Base-by-base conservation (phyloP, 1,284 basidiomycete species). In the Melampsora abietis-canadensis region DNA sequence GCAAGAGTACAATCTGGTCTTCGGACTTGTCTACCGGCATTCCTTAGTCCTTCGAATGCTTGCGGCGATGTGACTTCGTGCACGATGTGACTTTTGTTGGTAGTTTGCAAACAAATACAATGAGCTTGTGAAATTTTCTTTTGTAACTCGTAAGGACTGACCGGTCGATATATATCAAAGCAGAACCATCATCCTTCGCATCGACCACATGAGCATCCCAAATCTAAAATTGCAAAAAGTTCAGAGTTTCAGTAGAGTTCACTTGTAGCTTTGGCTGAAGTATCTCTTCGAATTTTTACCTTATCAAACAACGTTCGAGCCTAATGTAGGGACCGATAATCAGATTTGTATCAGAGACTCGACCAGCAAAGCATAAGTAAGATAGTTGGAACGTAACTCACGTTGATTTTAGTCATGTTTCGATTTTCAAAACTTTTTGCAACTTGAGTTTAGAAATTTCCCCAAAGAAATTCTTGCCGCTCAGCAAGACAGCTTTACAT, bases 31-130 rank as follows among this genome's bases (percentile, higher is more conserved):
- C 94, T 87, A 51, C 87, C 87, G 68, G 94, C 92, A 79, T 87
- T 90, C 77, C 79, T 89, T 87, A 97, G 85, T 81, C 94, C 94
- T 83, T 96, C 94, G 79, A 97, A 97, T 0, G 94, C 94, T 82
- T 97, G 94, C 46, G 94, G 94, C 77, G 91, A 94, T 21, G 94
- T 96, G 68, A 97, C 94, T 85, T 96, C 94, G 80, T 96, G 94
- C 19, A 94, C 90, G 70, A 97, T 87, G 82, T 97, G 94, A 72
- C 93, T 93, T 77, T 21, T 62, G 72, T 47, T 68, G 67, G n/a
- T 77, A 66, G 30, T 75, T 21, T 62, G 40, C 48, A 27, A 31
- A 14, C 27, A 34, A 60, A 2, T 27, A 6, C 62, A 44, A 17
- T 57, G 34, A 30, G 34, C 34, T 10, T 31, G 17, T 7, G 48